Base-by-base conservation (phyloP, 192 early-diverging fungal species). In the Coemansia sp. region DNA sequence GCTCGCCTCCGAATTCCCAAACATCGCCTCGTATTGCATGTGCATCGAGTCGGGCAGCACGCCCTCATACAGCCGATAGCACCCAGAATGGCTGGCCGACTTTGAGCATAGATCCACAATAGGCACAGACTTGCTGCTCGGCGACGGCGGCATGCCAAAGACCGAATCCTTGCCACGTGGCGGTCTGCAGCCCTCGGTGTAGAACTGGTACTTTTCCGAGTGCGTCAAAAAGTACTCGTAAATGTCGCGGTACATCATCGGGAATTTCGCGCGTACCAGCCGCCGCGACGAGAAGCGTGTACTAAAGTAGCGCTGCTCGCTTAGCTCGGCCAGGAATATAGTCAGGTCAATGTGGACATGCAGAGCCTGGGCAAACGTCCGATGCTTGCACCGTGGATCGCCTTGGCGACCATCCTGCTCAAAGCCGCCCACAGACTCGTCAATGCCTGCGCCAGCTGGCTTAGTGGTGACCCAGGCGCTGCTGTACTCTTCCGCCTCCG, bases 301-400 rank as follows among this genome's bases (percentile, higher is more conserved):
- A 57, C 72, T 76, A 34, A 64, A 76, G 53, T 76, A 76, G 27
- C 72, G 65, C 61, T 76, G 72, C 37, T 68, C 52, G 19, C 60
- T 55, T 46, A 76, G 57, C 14, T 46, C 53, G 2, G 27, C 24
- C 30, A 76, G 33, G 46, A 76, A 76, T 13, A 53, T 17, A 3
- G 60, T 61, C 35, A 76, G 40, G 48, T 76, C 72, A 18, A 76
- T 44, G 19, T 76, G 66, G 25, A 76, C 65, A 17, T 68, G 66
- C 24, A 76, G 57, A 22, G 44, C 49, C 39, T 76, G 61, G 11
- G 72, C 72, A 11, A 65, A 53, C n/a, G 60, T 67, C 0, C 53
- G 42, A 18, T 48, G 46, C 13, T 18, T 29, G 23, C 30, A 27
- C 17, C 39, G 37, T 4, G 42, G 42, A n/a, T n/a, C n/a, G n/a